Conservation (phyloP, 192 early-diverging fungal species). For the Podila verticillata region DNA sequence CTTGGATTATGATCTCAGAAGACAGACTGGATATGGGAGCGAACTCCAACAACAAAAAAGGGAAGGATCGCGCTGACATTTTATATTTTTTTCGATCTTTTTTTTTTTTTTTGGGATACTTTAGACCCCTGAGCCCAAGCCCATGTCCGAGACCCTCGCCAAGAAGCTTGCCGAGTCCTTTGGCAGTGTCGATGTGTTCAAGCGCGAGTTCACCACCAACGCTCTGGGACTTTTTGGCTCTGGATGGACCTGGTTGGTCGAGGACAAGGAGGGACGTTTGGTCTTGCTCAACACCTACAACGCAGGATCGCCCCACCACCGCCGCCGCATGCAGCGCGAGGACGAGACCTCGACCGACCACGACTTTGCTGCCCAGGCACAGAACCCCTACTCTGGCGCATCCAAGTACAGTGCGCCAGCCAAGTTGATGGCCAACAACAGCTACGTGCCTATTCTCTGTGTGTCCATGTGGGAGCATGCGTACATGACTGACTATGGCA, state of each 20-base stretch:
- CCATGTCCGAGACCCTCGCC: conserved; percentile 33
- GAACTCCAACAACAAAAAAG: background rate
- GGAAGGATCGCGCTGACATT: background rate
- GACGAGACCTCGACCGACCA: conserved; percentile 35
- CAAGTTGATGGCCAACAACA: conserved; percentile 44
- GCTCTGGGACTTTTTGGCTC: conserved; percentile 56
- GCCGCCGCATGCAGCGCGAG: conserved; percentile 42
- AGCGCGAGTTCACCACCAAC: conserved; percentile 49
- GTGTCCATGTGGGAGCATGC: conserved; percentile 59
- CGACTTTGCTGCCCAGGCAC: conserved; percentile 26
- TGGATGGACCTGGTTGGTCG: conserved; percentile 59
- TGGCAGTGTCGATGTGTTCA: conserved; percentile 41
- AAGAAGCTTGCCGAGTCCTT: conserved; percentile 30
- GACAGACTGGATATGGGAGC: background rate
- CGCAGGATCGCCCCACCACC: conserved; percentile 54
- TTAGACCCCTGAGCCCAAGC: conserved; percentile 8
- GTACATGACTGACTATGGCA: conserved; percentile 53
- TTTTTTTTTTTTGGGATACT: no score
- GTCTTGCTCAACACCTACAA: conserved; percentile 56
- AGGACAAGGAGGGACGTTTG: conserved; percentile 43
- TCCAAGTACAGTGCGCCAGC: conserved; percentile 47
- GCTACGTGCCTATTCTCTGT: conserved; percentile 52
- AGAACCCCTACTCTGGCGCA: conserved; percentile 41
- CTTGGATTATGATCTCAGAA: background rate
- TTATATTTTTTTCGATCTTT: background rate